Evolutionary conservation across 371 early-diverging fungal species (phyloP), one percentile per base, ranked within the genome.

Genomic region (Zychaea mexicana): DNA sequence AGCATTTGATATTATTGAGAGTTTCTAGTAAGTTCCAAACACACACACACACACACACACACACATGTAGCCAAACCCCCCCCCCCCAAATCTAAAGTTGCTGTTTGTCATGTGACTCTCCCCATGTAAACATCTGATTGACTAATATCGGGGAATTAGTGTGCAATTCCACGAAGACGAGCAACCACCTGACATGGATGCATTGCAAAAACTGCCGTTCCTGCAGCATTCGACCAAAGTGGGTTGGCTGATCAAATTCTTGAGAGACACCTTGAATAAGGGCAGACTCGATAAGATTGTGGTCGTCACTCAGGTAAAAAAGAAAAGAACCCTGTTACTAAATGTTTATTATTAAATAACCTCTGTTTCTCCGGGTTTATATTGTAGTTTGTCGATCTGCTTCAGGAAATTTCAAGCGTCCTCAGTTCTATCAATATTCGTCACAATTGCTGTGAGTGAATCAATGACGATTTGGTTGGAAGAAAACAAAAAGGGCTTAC

Each of bases 271-370:
- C 0, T 46, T 74, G 15, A 10, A 39, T 2, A 33, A 52, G 9
- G 59, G 57, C 26, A n/a, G 27, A 12, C 33, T 58, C 2, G 79
- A 79, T 36, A 79, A 79, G 32, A 66, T 79, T 38, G 74, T 79
- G 10, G 68, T 79, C 15, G 79, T 79, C 1, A 69, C 77, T 1
- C 79, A 79, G 70, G 77, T 73, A 71, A 52, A 15, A 46, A 46
- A 3, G 19, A 46, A 3, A 46, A 46, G 19, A 46, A n/a, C 9
- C 6, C 17, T 17, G 46, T 28, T 24, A 19, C 8, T 1, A 15
- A 13, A 2, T 9, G 5, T 33, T 24, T 39, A 36, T 31, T 12
- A 59, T 30, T 30, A 5, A 9, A 6, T 13, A 12, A 4, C 5
- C 39, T 19, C 26, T 36, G 39, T 39, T 39, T 31, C 21, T 49